Conservation (phyloP, 176 grass and related monocot genomes). For the Zea luxurians region DNA sequence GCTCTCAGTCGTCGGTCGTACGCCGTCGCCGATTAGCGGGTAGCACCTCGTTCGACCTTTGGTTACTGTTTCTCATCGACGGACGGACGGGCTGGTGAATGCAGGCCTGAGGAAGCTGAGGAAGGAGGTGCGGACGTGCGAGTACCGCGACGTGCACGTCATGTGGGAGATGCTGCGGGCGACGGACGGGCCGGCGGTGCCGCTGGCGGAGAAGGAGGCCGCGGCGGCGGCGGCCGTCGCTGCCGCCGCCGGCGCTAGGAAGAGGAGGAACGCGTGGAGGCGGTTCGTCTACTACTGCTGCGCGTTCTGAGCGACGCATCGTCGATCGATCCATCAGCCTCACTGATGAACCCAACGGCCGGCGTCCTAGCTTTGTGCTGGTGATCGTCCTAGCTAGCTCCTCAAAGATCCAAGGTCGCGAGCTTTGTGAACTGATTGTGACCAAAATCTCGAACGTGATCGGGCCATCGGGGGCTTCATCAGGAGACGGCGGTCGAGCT, state of each 20-base stretch:
- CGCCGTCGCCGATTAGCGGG: too few species aligned
- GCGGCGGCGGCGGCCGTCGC: conserved; percentile 37
- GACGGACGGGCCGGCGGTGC: conserved; percentile 42
- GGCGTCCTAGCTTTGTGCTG: not conserved
- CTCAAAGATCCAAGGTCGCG: not conserved
- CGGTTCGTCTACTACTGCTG: conserved; percentile 64
- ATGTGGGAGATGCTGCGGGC: conserved; percentile 88
- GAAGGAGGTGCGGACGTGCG: conserved; percentile 92
- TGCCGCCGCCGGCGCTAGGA: conserved; percentile 43
- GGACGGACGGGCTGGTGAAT: not conserved
- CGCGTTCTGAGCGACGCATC: conserved; percentile 46
- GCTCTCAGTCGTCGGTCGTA: too few species aligned
- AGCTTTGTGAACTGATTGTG: not conserved
- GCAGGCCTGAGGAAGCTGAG: conserved; percentile 70
- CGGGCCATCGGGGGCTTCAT: not conserved
- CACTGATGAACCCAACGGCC: not conserved
- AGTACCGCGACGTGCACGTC: conserved; percentile 82
- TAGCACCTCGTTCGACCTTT: not conserved
- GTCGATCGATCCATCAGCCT: not conserved
- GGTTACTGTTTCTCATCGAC: not conserved
- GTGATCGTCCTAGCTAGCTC: not conserved
- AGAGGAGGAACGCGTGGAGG: conserved; percentile 48
- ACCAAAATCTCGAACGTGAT: not conserved
- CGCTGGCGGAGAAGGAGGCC: conserved; percentile 47
- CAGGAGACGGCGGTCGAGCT: too few species aligned